Evolutionary conservation across 768 basidiomycete genomes (phyloP).

Genomic region (Kondoa malvinella): DNA sequence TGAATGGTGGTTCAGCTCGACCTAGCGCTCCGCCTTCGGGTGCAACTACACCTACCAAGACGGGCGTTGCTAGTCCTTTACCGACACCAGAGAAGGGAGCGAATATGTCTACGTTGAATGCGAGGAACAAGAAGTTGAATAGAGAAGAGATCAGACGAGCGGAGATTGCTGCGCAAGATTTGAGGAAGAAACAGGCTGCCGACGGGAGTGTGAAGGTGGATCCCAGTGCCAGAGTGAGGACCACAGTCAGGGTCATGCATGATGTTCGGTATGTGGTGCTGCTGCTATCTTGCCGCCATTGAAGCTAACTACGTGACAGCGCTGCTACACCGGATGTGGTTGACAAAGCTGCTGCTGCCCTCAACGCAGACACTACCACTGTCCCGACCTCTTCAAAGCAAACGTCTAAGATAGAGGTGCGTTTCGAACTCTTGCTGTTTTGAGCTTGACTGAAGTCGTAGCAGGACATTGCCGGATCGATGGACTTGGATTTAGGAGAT

Average conservation of each 20-base stretch:
- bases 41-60: neutral
- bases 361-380: too few relatives aligned
- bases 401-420: neutral
- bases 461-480: neutral
- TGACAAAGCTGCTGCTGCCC: neutral
- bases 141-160: slow-evolving; percentile 60
- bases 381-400: neutral
- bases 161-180: slow-evolving; percentile 51
- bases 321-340: neutral
- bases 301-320: neutral
- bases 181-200: slow-evolving; percentile 38
- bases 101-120: slow-evolving; percentile 61
- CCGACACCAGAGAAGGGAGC: slow-evolving; percentile 21
- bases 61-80: slow-evolving; percentile 3
- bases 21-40: slow-evolving; percentile 18
- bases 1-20: slow-evolving; percentile 30
- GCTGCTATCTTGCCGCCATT: neutral
- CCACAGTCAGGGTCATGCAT: slow-evolving; percentile 1
- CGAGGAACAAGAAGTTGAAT: slow-evolving; percentile 73
- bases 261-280: slow-evolving; percentile 4
- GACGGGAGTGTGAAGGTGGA: neutral
- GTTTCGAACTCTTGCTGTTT: neutral
- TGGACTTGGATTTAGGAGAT: slow-evolving; percentile 5
- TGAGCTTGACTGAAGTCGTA: neutral
- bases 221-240: neutral